phyloP scores from a whole-genome alignment of 495 filamentous ascomycete genomes.

The Podospora bellae-mahoneyi region DNA sequence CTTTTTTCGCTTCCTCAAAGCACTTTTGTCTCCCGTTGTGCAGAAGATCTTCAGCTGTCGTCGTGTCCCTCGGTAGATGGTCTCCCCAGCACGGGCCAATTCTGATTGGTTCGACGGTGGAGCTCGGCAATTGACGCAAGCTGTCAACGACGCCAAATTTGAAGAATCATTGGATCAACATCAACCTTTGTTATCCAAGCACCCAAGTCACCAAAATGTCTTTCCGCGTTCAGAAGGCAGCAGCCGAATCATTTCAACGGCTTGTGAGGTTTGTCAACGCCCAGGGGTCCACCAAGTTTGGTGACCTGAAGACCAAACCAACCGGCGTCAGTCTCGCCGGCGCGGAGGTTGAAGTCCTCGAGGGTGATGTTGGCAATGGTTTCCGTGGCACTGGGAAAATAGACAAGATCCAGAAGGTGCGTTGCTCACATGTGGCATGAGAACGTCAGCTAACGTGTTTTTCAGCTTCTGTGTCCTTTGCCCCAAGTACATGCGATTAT shows the following conservation, averaged over 20 bases:
- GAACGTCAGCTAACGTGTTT: too few species aligned
- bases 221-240: background rate
- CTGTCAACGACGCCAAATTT: too few species aligned
- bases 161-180: too few species aligned
- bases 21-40: background rate
- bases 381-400: background rate
- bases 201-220: background rate
- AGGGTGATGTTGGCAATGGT: background rate
- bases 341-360: background rate
- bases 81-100: too few species aligned
- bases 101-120: too few species aligned
- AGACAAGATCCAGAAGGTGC: constrained; percentile 10
- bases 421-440: too few species aligned
- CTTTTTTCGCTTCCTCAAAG: background rate
- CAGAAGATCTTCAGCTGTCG: too few species aligned
- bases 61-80: too few species aligned
- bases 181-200: background rate
- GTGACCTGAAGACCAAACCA: background rate
- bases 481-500: constrained; percentile 13
- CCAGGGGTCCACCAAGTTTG: background rate
- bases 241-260: background rate
- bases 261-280: constrained; percentile 2
- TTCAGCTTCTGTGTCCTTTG: constrained; percentile 8
- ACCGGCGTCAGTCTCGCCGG: background rate
- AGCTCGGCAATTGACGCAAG: too few species aligned